phyloP scores from a whole-genome alignment of 2,329 filamentous ascomycete genomes.

The Fusarium brachygibbosum region DNA sequence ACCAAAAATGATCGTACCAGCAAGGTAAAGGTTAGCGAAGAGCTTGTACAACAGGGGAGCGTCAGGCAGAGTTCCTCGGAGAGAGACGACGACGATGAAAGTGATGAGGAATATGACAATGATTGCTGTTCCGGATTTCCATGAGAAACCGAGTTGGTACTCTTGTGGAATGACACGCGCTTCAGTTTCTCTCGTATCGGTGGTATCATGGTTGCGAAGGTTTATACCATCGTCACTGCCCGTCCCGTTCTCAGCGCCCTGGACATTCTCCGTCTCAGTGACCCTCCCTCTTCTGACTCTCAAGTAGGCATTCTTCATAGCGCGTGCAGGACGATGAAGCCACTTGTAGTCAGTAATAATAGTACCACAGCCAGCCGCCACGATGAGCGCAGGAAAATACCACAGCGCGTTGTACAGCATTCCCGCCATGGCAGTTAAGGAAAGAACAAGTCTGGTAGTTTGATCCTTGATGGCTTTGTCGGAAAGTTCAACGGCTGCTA shows the following conservation, averaged over 20 bases:
- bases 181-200: not conserved
- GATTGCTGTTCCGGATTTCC: conserved; percentile 59
- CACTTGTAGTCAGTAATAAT: conserved; percentile 45
- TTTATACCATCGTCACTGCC: fast-evolving
- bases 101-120: conserved; percentile 65
- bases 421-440: conserved; percentile 73
- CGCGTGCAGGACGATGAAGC: conserved; percentile 54
- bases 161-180: conserved; percentile 52
- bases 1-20: conserved; percentile 77
- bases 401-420: conserved; percentile 79
- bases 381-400: conserved; percentile 75
- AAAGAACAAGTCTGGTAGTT: conserved; percentile 73
- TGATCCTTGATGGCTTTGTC: conserved; percentile 76
- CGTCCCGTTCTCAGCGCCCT: not conserved
- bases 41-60: conserved; percentile 68
- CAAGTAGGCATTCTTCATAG: fast-evolving
- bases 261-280: fast-evolving
- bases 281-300: fast-evolving
- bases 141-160: conserved; percentile 58
- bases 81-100: conserved; percentile 69
- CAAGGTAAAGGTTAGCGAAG: conserved; percentile 80
- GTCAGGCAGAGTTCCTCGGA: conserved; percentile 58
- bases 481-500: conserved; percentile 76
- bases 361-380: not conserved
- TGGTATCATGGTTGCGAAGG: not conserved